These are phyloP conservation scores for Zygotorulaspora danielsina DNA, from an alignment of 805 yeast genomes.

Conservation along the genomic window DNA sequence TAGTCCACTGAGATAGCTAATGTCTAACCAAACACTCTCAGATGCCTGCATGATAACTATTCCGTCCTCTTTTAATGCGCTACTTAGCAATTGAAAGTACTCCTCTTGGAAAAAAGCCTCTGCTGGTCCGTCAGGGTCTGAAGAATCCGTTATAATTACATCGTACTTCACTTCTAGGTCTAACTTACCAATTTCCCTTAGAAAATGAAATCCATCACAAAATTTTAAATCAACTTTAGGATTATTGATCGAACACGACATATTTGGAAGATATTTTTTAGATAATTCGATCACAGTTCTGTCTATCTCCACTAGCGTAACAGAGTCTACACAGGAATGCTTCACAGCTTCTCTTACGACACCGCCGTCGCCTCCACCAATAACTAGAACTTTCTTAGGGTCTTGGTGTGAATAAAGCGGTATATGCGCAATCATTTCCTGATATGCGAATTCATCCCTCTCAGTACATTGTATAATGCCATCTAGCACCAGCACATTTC, in stretches of 20 bases:
- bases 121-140: constrained; percentile 96
- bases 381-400: constrained; percentile 75
- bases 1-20: constrained; percentile 48
- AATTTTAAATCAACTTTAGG: constrained; percentile 62
- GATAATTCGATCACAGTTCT: constrained; percentile 71
- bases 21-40: constrained; percentile 73
- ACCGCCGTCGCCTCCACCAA: constrained; percentile 98
- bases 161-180: constrained; percentile 53
- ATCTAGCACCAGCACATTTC: constrained; percentile 84
- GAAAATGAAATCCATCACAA: constrained; percentile 79
- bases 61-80: constrained; percentile 58
- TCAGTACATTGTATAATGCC: constrained; percentile 91
- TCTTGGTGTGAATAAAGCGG: constrained; percentile 72
- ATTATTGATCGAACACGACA: constrained; percentile 64
- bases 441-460: constrained; percentile 89
- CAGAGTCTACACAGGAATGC: constrained; percentile 57
- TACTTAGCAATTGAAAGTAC: constrained; percentile 64
- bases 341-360: constrained; percentile 84
- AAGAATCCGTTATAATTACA: constrained; percentile 84
- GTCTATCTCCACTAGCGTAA: constrained; percentile 86
- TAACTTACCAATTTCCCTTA: constrained; percentile 39
- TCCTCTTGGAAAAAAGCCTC: constrained; percentile 76
- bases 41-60: constrained; percentile 76
- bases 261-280: constrained; percentile 66
- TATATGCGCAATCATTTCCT: constrained; percentile 83